phyloP scores from a whole-genome alignment of 257 asterid genomes.

The Primulina eburnea region DNA sequence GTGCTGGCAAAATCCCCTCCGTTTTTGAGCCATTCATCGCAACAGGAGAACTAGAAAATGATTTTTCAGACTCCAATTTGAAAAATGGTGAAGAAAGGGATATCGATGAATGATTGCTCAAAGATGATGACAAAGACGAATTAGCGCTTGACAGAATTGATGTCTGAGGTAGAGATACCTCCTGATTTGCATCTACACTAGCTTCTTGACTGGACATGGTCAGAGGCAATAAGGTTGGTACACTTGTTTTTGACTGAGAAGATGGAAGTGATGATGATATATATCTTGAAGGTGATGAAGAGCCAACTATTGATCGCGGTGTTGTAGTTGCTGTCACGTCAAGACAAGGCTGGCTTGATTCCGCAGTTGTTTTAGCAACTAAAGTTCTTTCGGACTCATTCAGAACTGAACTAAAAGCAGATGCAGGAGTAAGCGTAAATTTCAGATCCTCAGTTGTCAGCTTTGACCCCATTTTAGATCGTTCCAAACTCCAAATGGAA shows the following conservation, averaged over 20 bases:
- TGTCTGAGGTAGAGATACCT: constrained; percentile 36
- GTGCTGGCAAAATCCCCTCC: constrained; percentile 26
- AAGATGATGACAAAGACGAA: constrained; percentile 28
- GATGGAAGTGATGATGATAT: constrained; percentile 36
- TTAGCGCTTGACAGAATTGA: constrained; percentile 28
- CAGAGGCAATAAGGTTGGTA: constrained; percentile 33
- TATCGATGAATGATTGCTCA: constrained; percentile 30
- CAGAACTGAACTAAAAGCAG: constrained; percentile 35
- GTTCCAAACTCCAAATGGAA: constrained; percentile 27
- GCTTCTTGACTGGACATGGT: constrained; percentile 36
- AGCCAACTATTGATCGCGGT: constrained; percentile 27
- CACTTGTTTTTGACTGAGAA: constrained; percentile 37
- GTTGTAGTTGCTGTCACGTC: constrained; percentile 31
- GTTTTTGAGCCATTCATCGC: constrained; percentile 28
- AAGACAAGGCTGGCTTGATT: constrained; percentile 32
- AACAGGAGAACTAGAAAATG: constrained; percentile 34
- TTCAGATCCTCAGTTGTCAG: constrained; percentile 34
- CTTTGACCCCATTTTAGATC: constrained; percentile 33
- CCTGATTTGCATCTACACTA: constrained; percentile 32
- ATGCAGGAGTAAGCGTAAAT: constrained; percentile 32
- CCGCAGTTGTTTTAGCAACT: constrained; percentile 31
- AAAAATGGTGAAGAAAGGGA: constrained; percentile 27
- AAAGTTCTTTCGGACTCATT: constrained; percentile 32
- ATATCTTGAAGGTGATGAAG: constrained; percentile 33
- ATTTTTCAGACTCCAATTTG: constrained; percentile 32